Base-by-base conservation (phyloP, 768 basidiomycete genomes). In the Kwoniella newhampshirensis region DNA sequence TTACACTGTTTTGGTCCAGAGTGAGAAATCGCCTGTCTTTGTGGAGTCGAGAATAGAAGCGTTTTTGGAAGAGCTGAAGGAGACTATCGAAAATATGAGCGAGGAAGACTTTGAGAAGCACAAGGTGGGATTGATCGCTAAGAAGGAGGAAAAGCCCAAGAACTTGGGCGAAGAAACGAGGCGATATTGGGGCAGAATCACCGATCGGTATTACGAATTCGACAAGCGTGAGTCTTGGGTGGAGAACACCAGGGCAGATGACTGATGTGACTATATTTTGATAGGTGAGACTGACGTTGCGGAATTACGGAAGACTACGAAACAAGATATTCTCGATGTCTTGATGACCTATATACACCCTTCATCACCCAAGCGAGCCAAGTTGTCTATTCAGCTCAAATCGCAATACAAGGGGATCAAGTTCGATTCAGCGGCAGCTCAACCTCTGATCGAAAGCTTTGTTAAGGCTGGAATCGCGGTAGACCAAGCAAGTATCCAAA, bases 41-140 rank as follows among this genome's bases (percentile, higher is more conserved):
- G 81, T 98, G 40, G 96, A 98, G 78, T 79, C 82, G 51, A 85
- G 94, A 21, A 87, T 98, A 13, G 91, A 98, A 53, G 84, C 85
- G 2, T 98, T 97, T 80, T 79, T 98, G 58, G 82, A 84, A 43
- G 79, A 80, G 51, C 88, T 92, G 86, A 84, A 84, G 67, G 76
- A 73, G 27, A 82, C 80, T 50, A 78, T 99, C 13, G 82, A 82
- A 68, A 81, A 80, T 5, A 89, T 97, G 87, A 74, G 75, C 4
- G 79, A 82, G 5, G 85, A 81, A 25, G 86, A 88, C 64, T 92
- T 97, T 68, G 77, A 81, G 20, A 85, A 87, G 66, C 90, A 97
- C 71, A 87, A 86, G 76, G 78, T 75, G 39, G 84, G 88, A 20
- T 75, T 98, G 59, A 84, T 87, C 73, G 85, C 85, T 71, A 87